Evolutionary conservation across 1,284 basidiomycete genomes (phyloP).

Genomic region (Pseudomicrostroma phylloplanum): DNA sequence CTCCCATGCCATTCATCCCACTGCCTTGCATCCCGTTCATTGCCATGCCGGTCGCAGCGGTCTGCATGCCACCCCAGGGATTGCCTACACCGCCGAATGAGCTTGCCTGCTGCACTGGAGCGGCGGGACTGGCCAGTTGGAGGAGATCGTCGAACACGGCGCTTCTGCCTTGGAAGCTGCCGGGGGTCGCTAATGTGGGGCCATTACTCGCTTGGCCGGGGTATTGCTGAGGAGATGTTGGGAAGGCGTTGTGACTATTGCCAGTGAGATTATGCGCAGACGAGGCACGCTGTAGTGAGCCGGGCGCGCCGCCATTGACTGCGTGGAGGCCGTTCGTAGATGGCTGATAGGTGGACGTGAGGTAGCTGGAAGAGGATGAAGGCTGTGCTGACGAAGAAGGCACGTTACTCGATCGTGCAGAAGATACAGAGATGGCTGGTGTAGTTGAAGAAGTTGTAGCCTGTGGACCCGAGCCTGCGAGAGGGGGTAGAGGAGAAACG

Average conservation of each 20-base stretch:
- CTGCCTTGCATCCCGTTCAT: background rate
- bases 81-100: constrained; percentile 1
- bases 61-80: background rate
- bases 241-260: background rate
- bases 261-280: background rate
- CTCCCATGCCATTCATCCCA: background rate
- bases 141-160: constrained; percentile 3
- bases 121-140: background rate
- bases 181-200: background rate
- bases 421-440: background rate
- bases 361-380: background rate
- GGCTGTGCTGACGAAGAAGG: background rate
- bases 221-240: background rate
- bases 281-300: background rate
- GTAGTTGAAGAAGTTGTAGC: background rate
- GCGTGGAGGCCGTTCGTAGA: background rate
- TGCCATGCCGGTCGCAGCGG: background rate
- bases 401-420: background rate
- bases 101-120: background rate
- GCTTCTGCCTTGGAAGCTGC: constrained; percentile 1
- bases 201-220: background rate
- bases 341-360: background rate
- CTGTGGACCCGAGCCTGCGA: background rate
- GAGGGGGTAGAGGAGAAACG: background rate
- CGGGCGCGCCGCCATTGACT: background rate